Conservation (phyloP, 495 filamentous ascomycete species). For the Hypoxylon trugodes region DNA sequence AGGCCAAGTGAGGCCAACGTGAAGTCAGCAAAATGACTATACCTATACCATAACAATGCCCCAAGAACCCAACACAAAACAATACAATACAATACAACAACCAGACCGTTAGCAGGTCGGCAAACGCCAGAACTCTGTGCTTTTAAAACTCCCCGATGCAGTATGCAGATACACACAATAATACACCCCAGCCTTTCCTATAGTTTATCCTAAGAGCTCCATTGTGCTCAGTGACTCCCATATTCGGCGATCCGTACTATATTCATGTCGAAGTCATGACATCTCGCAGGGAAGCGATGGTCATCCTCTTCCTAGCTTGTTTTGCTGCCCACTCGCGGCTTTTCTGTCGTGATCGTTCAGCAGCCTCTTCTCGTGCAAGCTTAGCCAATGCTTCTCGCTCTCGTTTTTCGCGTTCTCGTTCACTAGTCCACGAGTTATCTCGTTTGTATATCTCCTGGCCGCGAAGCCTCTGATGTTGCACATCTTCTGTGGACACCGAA, state of each 20-base stretch:
- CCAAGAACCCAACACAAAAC: too few species aligned
- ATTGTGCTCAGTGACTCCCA: not conserved
- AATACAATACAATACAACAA: constrained; percentile 9
- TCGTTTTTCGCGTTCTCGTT: constrained; percentile 60
- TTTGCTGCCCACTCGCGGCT: constrained; percentile 77
- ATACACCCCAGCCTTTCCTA: constrained; percentile 17
- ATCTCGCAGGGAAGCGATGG: constrained; percentile 25
- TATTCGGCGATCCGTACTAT: too few species aligned
- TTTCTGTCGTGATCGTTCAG: constrained; percentile 68
- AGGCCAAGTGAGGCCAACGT: constrained; percentile 10
- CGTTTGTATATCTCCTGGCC: constrained; percentile 70
- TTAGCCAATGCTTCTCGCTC: constrained; percentile 66
- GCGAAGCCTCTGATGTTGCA: constrained; percentile 58
- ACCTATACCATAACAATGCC: constrained; percentile 14
- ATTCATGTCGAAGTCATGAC: constrained; percentile 13
- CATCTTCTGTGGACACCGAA: constrained; percentile 58
- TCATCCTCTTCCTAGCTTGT: constrained; percentile 52
- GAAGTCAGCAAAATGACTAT: constrained; percentile 8
- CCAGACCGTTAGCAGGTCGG: not conserved
- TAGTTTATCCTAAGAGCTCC: not conserved
- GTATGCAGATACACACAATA: constrained; percentile 29
- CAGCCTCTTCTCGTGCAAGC: constrained; percentile 67
- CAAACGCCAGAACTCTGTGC: constrained; percentile 32
- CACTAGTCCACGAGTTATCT: constrained; percentile 57
- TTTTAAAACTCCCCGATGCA: constrained; percentile 23